Conservation (phyloP, 306 rosid genomes). For the Hylodesmum podocarpum region DNA sequence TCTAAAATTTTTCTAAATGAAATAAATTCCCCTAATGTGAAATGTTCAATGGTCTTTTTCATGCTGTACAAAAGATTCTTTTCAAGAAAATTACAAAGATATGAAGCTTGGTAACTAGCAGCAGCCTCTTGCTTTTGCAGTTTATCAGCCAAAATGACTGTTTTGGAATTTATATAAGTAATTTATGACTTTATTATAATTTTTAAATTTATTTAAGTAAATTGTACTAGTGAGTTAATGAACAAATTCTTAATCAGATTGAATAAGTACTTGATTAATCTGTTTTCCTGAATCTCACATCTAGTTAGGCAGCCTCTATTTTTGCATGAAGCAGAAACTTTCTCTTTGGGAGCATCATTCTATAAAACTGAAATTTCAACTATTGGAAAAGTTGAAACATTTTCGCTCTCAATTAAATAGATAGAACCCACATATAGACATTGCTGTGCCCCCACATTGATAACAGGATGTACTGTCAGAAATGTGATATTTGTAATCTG, state of each 20-base stretch:
- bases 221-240: neutral
- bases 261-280: neutral
- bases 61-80: conserved; percentile 26
- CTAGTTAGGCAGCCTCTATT: neutral
- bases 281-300: neutral
- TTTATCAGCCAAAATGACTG: neutral
- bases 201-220: neutral
- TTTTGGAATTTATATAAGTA: neutral
- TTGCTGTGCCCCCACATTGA: neutral
- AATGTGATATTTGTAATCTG: neutral
- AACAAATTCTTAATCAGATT: neutral
- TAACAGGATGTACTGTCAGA: neutral
- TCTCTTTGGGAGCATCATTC: neutral
- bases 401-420: neutral
- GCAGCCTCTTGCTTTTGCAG: conserved; percentile 10
- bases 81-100: conserved; percentile 22
- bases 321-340: neutral
- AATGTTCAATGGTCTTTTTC: conserved; percentile 4
- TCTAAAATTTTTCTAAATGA: neutral
- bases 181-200: neutral
- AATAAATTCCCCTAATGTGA: neutral
- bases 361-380: neutral
- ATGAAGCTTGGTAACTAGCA: neutral
- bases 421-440: neutral
- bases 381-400: neutral